Base-by-base conservation (phyloP, 441 rosid genomes). In the Populus hybrid region DNA sequence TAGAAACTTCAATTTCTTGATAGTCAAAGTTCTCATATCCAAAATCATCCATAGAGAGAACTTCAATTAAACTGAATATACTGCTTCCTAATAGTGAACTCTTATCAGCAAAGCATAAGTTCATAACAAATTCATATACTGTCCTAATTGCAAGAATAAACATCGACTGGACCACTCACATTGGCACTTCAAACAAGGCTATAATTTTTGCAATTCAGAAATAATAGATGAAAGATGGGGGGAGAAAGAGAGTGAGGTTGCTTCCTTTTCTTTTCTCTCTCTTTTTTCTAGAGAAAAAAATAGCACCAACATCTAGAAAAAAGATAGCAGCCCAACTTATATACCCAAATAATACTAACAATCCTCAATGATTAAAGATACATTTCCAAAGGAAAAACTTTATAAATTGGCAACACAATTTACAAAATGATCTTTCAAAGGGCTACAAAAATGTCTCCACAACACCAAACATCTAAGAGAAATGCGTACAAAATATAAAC, bases 391-490 rank as follows among this genome's bases (percentile, higher is more conserved):
- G 46, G 70, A 10, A 59, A 12, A 50, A 50, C 30, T 10, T 36
- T 16, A 59, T 67, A 70, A 10, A 26, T 46, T 35, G 35, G 73
- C 73, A 69, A 35, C 20, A 36, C 38, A 16, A 24, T 63, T 64
- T 63, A 38, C 77, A 23, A 40, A 75, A 30, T 67, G 6, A n/a
- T 40, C 16, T 67, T 67, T 67, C 26, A 67, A 59, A 46, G 63
- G 64, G 42, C 32, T 46, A 28, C 21, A 16, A 40, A 21, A 71
- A 71, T 38, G 10, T 8, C 71, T 67, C 32, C 24, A 6, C 36
- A n/a, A 53, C 59, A 24, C 76, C 61, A 57, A 76, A 30, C 28
- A n/a, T 42, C 74, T 42, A 18, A 16, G 10, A 66, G 66, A 71
- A 26, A 40, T 18, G 36, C 10, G 46, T 32, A n/a, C 61, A 65